Conservation (phyloP, 441 rosid species). For the Francoa sonchifolia region DNA sequence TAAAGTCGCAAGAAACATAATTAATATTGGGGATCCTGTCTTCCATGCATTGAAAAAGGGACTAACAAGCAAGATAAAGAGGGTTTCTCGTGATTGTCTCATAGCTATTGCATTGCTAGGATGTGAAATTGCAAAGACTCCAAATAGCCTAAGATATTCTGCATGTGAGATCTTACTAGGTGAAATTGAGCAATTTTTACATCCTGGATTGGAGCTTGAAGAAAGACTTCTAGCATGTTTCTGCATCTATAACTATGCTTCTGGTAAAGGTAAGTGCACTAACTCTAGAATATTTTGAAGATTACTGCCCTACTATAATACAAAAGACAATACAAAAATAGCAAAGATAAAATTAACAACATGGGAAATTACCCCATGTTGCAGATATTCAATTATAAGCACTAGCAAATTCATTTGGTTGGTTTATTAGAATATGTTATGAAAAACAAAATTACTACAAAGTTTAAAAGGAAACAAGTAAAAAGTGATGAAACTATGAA, state of each 20-base stretch:
- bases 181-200: constrained; percentile 57
- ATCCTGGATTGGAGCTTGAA: constrained; percentile 82
- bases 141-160: constrained; percentile 35
- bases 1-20: constrained; percentile 50
- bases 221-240: constrained; percentile 72
- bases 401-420: too few species aligned
- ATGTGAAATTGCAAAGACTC: constrained; percentile 54
- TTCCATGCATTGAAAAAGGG: constrained; percentile 49
- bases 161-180: constrained; percentile 61
- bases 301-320: too few species aligned
- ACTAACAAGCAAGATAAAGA: constrained; percentile 51
- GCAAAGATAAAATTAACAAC: too few species aligned
- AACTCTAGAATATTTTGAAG: neutral
- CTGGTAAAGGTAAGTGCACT: constrained; percentile 57
- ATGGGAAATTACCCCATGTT: neutral
- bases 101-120: constrained; percentile 66
- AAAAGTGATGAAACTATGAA: too few species aligned
- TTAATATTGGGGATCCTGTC: constrained; percentile 40
- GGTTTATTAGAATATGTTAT: neutral
- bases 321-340: too few species aligned
- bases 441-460: neutral
- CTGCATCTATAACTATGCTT: constrained; percentile 82
- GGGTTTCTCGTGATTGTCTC: constrained; percentile 50
- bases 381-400: neutral
- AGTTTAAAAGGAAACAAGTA: neutral